phyloP scores from a whole-genome alignment of 192 early-diverging fungal genomes.

The Gigaspora rosea region DNA sequence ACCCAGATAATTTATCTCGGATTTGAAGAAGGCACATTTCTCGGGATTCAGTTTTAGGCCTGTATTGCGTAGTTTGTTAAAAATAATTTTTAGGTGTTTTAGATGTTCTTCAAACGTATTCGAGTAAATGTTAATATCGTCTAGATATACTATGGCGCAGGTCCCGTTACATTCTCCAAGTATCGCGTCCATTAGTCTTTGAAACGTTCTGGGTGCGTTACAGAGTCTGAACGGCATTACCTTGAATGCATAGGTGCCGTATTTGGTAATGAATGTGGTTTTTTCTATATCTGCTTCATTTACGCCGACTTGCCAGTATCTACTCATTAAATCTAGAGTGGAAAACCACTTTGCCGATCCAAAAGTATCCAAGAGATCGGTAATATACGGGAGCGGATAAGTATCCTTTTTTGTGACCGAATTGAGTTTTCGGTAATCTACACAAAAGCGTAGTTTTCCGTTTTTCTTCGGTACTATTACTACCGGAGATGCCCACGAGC shows the following conservation, averaged over 20 bases:
- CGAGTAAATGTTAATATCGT: slow-evolving; percentile 46
- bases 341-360: slow-evolving; percentile 34
- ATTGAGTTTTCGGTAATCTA: slow-evolving; percentile 38
- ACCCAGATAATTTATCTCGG: too few relatives aligned
- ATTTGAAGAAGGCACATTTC: too few relatives aligned
- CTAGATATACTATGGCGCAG: slow-evolving; percentile 43
- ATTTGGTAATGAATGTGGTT: slow-evolving; percentile 35
- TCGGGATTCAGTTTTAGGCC: neutral
- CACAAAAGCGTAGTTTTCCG: too few relatives aligned
- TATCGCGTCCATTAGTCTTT: slow-evolving; percentile 43
- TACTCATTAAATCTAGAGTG: slow-evolving; percentile 40
- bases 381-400: slow-evolving; percentile 45
- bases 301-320: slow-evolving; percentile 35
- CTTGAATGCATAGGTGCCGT: slow-evolving; percentile 44
- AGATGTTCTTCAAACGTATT: slow-evolving; percentile 40
- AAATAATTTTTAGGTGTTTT: slow-evolving; percentile 15
- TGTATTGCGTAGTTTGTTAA: neutral
- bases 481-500: slow-evolving; percentile 34
- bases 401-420: slow-evolving; percentile 43
- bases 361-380: slow-evolving; percentile 43
- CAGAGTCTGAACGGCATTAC: slow-evolving; percentile 44
- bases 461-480: too few relatives aligned
- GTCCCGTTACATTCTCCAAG: slow-evolving; percentile 35
- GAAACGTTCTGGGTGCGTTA: slow-evolving; percentile 45
- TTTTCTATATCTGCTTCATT: slow-evolving; percentile 30